Conservation (phyloP, 306 rosid genomes). For the Dryas octopetala region DNA sequence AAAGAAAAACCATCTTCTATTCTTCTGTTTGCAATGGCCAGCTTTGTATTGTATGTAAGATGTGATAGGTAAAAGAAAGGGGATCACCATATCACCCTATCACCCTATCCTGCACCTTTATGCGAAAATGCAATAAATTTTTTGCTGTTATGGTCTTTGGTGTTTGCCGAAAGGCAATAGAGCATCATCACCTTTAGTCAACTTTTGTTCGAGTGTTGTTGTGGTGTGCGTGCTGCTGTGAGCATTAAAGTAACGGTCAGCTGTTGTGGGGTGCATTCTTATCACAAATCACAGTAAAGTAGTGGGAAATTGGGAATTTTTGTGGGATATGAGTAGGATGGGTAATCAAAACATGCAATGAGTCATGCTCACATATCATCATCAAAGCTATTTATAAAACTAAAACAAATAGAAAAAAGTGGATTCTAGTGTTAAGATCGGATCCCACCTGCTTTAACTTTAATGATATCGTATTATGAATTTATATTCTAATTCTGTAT, state of each 20-base stretch:
- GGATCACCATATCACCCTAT: background rate
- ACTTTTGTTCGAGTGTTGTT: background rate
- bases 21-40: slow-evolving; percentile 3
- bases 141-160: background rate
- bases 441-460: slow-evolving; percentile 20
- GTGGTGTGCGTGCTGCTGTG: background rate
- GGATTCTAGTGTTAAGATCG: slow-evolving; percentile 5
- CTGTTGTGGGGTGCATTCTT: slow-evolving; percentile 10
- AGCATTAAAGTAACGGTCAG: slow-evolving; percentile 5
- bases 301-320: slow-evolving; percentile 5
- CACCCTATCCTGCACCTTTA: slow-evolving; percentile 1
- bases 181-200: slow-evolving; percentile 10
- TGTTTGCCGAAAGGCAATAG: background rate
- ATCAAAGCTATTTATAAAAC: slow-evolving; percentile 1
- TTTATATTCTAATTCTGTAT: background rate
- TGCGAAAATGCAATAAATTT: background rate
- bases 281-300: background rate
- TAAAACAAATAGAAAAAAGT: background rate
- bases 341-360: slow-evolving; percentile 36
- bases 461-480: slow-evolving; percentile 4
- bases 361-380: slow-evolving; percentile 30
- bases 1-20: background rate
- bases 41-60: background rate
- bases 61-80: background rate
- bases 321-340: slow-evolving; percentile 67